Percentiles rank a stretch among this genome's conserved stretches.
Conservation (phyloP, 2,329 filamentous ascomycete genomes). For the Aspergillus eucalypticola region DNA sequence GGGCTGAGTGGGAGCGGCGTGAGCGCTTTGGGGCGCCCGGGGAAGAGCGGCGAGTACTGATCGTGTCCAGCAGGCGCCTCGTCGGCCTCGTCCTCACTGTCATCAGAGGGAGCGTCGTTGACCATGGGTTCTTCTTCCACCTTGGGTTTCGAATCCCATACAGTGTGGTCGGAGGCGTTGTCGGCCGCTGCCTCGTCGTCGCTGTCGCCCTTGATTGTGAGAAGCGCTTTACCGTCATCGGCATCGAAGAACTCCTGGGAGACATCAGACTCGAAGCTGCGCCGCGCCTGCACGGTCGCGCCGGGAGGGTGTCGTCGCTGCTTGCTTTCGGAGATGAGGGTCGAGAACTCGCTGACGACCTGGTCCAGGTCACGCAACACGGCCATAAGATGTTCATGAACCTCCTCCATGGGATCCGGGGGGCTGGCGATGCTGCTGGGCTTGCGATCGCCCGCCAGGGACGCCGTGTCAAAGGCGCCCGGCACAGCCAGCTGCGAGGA, state of each 20-base stretch:
- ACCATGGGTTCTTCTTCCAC: slow-evolving; percentile 54
- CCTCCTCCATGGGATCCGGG: slow-evolving; percentile 60
- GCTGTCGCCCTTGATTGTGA: slow-evolving; percentile 72
- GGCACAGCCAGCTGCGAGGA: slow-evolving; percentile 56
- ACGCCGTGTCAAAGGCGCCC: slow-evolving; percentile 26
- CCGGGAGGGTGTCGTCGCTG: slow-evolving; percentile 63
- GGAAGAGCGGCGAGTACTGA: slow-evolving; percentile 62
- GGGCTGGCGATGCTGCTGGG: slow-evolving; percentile 35
- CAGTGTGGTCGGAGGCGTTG: slow-evolving; percentile 19
- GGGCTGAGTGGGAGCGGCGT: slow-evolving; percentile 71
- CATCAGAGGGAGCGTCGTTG: slow-evolving; percentile 64
- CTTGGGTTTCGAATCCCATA: slow-evolving; percentile 51
- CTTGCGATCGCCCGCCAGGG: slow-evolving; percentile 34
- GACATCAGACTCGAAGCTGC: slow-evolving; percentile 79
- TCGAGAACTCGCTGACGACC: slow-evolving; percentile 79
- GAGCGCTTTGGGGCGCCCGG: slow-evolving; percentile 72
- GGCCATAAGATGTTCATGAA: slow-evolving; percentile 80
- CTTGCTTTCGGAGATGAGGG: slow-evolving; percentile 75
- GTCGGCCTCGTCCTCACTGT: slow-evolving; percentile 57
- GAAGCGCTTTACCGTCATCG: slow-evolving; percentile 64
- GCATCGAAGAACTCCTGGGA: slow-evolving; percentile 95
- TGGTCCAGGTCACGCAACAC: slow-evolving; percentile 82
- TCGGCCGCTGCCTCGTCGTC: slow-evolving; percentile 63
- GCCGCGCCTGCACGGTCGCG: slow-evolving; percentile 57
- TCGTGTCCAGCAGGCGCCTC: slow-evolving; percentile 40